Percentiles rank a stretch among this genome's conserved stretches.
These are phyloP conservation scores for Magnaporthiopsis incrustans DNA, from an alignment of 2,329 filamentous ascomycete species.

Conservation along the genomic window DNA sequence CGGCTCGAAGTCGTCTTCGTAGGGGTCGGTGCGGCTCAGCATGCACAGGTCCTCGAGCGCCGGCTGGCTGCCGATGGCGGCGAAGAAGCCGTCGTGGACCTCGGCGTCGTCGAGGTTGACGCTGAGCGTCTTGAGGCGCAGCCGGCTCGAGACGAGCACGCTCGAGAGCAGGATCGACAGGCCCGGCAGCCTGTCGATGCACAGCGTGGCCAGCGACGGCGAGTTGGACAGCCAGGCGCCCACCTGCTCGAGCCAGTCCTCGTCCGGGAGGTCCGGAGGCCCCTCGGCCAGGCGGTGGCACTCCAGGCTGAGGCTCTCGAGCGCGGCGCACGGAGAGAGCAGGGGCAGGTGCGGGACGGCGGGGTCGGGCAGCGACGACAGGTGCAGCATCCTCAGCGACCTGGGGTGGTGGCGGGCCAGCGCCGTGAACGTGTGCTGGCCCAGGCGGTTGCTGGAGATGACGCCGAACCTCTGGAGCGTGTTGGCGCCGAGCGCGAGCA, in stretches of 20 bases:
- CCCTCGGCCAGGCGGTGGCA: conserved; percentile 12
- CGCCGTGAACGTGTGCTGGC: conserved; percentile 45
- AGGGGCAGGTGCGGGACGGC: conserved; percentile 22
- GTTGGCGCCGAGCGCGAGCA: conserved; percentile 46
- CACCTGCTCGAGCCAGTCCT: conserved; percentile 20
- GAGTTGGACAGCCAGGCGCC: conserved; percentile 29
- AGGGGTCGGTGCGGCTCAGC: conserved; percentile 12
- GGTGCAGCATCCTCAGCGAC: conserved; percentile 25
- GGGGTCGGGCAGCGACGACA: conserved; percentile 21
- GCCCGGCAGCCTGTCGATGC: conserved; percentile 40
- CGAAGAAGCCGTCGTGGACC: conserved; percentile 42
- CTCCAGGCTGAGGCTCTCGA: conserved; percentile 27
- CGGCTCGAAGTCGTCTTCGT: background rate
- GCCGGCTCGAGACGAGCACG: conserved; percentile 30
- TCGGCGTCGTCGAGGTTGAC: conserved; percentile 33
- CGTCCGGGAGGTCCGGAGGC: conserved; percentile 11
- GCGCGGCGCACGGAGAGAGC: conserved; percentile 23
- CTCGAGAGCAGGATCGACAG: conserved; percentile 44
- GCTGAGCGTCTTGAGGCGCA: conserved; percentile 38
- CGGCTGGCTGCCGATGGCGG: conserved; percentile 40
- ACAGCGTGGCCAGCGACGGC: conserved; percentile 38
- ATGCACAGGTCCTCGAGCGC: conserved; percentile 28
- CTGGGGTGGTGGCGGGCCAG: conserved; percentile 31
- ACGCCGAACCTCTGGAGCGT: conserved; percentile 51
- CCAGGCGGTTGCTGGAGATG: conserved; percentile 46